Conservation (phyloP, 192 early-diverging fungal species). For the Haplosporangium gracile region DNA sequence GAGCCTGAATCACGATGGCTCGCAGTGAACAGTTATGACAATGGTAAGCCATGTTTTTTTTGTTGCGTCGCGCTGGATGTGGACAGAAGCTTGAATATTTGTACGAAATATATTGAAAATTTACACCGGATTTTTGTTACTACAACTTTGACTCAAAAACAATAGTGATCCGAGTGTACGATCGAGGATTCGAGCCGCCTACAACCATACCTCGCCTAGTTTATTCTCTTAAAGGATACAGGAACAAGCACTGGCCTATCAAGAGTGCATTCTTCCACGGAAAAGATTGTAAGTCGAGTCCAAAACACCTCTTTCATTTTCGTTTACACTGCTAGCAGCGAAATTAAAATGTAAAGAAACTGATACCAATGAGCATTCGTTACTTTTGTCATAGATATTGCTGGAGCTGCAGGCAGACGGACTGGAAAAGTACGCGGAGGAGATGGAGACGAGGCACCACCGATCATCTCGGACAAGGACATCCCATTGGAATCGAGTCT, state of each 20-base stretch:
- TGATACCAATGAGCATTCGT: background rate
- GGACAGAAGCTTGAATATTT: background rate
- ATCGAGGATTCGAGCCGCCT: slow-evolving; percentile 86
- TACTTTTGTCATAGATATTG: slow-evolving; percentile 28
- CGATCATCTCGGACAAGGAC: slow-evolving; percentile 53
- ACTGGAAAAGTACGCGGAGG: slow-evolving; percentile 46
- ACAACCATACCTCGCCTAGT: slow-evolving; percentile 75
- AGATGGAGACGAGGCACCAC: slow-evolving; percentile 28
- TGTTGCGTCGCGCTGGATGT: background rate
- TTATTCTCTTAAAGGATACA: slow-evolving; percentile 90
- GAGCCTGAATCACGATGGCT: slow-evolving; percentile 83
- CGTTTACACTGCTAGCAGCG: background rate
- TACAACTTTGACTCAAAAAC: background rate
- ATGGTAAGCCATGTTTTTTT: slow-evolving; percentile 64
- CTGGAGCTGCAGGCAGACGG: slow-evolving; percentile 38
- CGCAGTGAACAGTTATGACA: slow-evolving; percentile 95
- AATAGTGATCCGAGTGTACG: slow-evolving; percentile 91
- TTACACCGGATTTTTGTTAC: background rate
- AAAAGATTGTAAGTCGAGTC: slow-evolving; percentile 71
- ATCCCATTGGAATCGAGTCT: slow-evolving; percentile 66
- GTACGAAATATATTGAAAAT: background rate
- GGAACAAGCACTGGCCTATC: slow-evolving; percentile 97
- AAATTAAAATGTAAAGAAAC: background rate
- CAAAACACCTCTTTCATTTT: background rate
- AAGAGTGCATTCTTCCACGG: slow-evolving; percentile 85